Evolutionary conservation across 129 eudicot species (phyloP).

Genomic region (Pittosporum tobira): DNA sequence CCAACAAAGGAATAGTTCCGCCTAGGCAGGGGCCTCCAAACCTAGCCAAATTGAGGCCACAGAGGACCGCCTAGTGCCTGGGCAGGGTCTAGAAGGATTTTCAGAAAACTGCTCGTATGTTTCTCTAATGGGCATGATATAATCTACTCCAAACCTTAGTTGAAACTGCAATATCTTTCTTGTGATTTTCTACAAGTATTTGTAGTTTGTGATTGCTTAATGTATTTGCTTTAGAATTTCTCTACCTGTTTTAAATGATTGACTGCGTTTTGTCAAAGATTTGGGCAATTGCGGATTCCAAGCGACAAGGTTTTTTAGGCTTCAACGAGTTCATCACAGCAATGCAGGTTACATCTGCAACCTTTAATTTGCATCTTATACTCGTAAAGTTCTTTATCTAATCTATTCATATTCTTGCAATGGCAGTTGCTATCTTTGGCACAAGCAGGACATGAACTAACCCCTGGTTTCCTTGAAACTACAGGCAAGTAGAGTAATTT

Average conservation of each 20-base stretch:
- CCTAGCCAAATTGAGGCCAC: no score
- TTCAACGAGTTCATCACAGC: conserved; percentile 73
- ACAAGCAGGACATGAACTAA: conserved; percentile 72
- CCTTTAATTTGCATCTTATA: neutral
- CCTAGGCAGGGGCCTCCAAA: no score
- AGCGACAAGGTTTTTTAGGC: conserved; percentile 82
- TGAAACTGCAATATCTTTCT: no score
- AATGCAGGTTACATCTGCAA: conserved; percentile 52
- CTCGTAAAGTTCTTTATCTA: neutral
- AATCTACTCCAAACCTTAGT: no score
- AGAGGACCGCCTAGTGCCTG: no score
- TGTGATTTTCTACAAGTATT: no score
- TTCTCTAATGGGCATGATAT: no score
- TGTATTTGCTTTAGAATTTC: neutral
- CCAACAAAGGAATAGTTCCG: no score
- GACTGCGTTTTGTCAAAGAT: conserved; percentile 34
- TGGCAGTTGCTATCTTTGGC: conserved; percentile 73
- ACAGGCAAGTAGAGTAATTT: conserved; percentile 29
- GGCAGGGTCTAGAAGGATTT: no score
- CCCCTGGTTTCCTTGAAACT: conserved; percentile 36
- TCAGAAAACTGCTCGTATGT: no score
- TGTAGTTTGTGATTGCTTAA: neutral
- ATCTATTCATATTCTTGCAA: neutral
- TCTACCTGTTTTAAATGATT: neutral
- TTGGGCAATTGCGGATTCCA: conserved; percentile 91